These are phyloP conservation scores for Saxophila tyrrhenica DNA, from an alignment of 495 filamentous ascomycete genomes.

Conservation along the genomic window DNA sequence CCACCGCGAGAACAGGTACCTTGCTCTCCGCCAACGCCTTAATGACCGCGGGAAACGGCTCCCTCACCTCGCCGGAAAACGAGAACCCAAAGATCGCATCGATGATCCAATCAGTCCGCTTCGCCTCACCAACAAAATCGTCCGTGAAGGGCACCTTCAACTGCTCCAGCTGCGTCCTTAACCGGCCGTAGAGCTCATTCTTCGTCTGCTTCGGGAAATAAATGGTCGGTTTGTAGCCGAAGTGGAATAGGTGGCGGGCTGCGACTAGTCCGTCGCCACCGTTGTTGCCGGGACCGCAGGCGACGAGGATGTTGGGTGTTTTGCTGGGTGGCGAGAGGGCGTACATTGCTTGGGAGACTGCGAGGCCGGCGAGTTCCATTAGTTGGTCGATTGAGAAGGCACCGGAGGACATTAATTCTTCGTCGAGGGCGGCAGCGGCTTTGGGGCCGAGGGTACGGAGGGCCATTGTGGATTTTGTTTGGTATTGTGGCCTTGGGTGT, in stretches of 20 bases:
- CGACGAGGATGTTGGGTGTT: slow-evolving; percentile 68
- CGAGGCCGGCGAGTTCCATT: slow-evolving; percentile 91
- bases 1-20: slow-evolving; percentile 74
- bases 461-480: background rate
- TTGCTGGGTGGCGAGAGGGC: slow-evolving; percentile 64
- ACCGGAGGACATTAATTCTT: slow-evolving; percentile 85
- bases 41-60: slow-evolving; percentile 78
- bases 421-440: slow-evolving; percentile 77
- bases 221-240: slow-evolving; percentile 77
- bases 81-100: slow-evolving; percentile 96
- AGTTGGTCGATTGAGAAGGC: slow-evolving; percentile 92
- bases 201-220: slow-evolving; percentile 89
- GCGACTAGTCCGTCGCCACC: slow-evolving; percentile 94
- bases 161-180: slow-evolving; percentile 70
- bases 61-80: slow-evolving; percentile 82
- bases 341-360: slow-evolving; percentile 88
- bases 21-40: slow-evolving; percentile 57
- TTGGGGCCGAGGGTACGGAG: slow-evolving; percentile 41
- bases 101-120: slow-evolving; percentile 63
- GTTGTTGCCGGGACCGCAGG: slow-evolving; percentile 91
- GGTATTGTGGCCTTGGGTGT: background rate
- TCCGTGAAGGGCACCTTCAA: slow-evolving; percentile 75
- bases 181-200: slow-evolving; percentile 82
- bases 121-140: slow-evolving; percentile 59
- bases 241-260: slow-evolving; percentile 87